Evolutionary conservation across 2,329 filamentous ascomycete species (phyloP), one percentile per base, ranked within the genome.

Genomic region (Phyllosticta paracitricarpa): DNA sequence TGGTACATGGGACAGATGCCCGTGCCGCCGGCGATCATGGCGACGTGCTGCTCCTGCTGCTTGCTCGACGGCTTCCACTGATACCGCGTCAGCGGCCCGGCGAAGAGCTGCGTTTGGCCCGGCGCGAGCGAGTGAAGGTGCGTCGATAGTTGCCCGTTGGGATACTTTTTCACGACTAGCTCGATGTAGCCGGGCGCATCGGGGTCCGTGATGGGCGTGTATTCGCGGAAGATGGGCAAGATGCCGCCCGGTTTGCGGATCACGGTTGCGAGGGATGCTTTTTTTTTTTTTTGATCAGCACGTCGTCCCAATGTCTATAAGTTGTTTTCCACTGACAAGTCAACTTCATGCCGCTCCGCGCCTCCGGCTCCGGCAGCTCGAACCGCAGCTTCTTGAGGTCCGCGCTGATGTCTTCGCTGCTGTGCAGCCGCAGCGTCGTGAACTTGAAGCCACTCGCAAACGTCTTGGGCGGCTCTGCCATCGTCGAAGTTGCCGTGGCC

Each of bases 1-100:
- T 88, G 84, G 69, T 83, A 89, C 65, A 87, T 80, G 0, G 88
- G 87, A 0, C 87, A 89, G 65, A 91, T 88, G 19, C 88, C 88
- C 0, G 85, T 86, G 12, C 88, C 87, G 54, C 88, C 87, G 0
- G 87, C 87, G 53, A 90, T 81, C 51, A 89, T 77, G 2, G 83
- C 81, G n/a, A 90, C 3, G 68, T 68, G 67, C 40, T 62, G 14
- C 79, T 96, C 91, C 84, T 96, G 14, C 79, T 96, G 91, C 84
- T 96, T 96, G 30, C 48, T 57, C n/a, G 19, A 22, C 1, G 65
- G 53, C 28, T 67, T 69, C 81, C 82, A 88, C 35, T 72, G 67
- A 69, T 82, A 81, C 26, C 79, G 81, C 19, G 77, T 77, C 3
- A 89, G 72, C 3, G 81, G 76, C 0, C 78, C 76, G 5, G 81